Conservation (phyloP, 2,329 filamentous ascomycete genomes). For the Beauveria scarabaeidicola region DNA sequence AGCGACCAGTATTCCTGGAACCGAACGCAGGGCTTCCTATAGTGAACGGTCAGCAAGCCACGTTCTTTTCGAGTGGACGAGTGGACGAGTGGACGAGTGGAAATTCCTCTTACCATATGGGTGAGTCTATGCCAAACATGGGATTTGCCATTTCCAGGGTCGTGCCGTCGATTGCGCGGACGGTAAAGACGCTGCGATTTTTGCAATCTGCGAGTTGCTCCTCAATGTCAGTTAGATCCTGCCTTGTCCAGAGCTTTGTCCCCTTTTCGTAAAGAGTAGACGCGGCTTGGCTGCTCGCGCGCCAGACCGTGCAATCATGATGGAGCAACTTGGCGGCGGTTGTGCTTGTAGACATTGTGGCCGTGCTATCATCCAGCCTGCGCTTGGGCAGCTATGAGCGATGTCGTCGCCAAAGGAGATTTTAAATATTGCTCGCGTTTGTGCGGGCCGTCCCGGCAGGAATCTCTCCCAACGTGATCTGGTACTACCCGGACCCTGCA, state of each 20-base stretch:
- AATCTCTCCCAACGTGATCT: too few relatives aligned
- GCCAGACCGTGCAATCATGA: constrained; percentile 8
- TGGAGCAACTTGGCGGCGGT: neutral
- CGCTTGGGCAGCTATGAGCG: neutral
- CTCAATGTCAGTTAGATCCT: neutral
- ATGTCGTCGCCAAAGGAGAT: neutral
- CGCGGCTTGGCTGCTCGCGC: constrained; percentile 1
- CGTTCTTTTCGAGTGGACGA: too few relatives aligned
- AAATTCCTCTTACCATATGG: neutral
- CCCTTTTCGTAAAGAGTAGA: constrained; percentile 1
- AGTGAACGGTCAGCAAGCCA: neutral
- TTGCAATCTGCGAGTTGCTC: neutral
- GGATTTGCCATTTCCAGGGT: neutral
- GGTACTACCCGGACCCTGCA: too few relatives aligned
- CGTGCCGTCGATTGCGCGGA: neutral
- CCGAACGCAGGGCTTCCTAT: neutral
- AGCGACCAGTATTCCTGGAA: constrained; percentile 11
- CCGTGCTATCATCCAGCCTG: neutral
- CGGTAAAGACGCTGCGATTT: neutral
- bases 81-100: too few relatives aligned
- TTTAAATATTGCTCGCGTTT: too few relatives aligned
- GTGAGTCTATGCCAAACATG: neutral
- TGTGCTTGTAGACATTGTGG: too few relatives aligned
- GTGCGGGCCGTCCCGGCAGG: too few relatives aligned
- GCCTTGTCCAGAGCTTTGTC: constrained; percentile 2